Base-by-base conservation (phyloP, 805 yeast species). In the Priceomyces medius region DNA sequence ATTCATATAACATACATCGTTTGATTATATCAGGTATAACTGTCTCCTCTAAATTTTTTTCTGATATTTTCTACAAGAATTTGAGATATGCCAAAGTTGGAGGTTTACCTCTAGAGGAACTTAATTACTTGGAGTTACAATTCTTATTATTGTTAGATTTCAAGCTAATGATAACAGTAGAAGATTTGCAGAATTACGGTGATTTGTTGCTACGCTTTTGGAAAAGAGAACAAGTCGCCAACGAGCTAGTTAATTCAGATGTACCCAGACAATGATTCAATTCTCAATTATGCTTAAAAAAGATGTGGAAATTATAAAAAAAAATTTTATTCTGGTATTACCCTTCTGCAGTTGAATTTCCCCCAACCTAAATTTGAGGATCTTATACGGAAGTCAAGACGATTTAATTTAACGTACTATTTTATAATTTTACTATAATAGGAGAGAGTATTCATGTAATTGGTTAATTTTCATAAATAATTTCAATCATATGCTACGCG, bases 31-130 rank as follows among this genome's bases (percentile, higher is more conserved):
- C 96, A 9, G 98, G 97, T 3, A 84, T 93, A 45, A 91, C 99
- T 0, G 97, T 93, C 19, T 88, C 96, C 20, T 85, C 96, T 28
- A 93, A 93, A 68, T 91, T 91, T 62, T 90, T 90, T 62, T 83
- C 91, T 54, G 98, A 91, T 64, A 88, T 90, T 37, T 91, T 90
- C 57, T 91, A 91, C 73, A 91, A 91, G 58, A 91, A 91, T 61
- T 81, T 93, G 41, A 77, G 98, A 48, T 91, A 91, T 61, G 97
- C 97, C 8, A 87, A 90, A 61, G 93, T 91, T 33, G 98, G 98
- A 4, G 98, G 98, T 0, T 73, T 91, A 41, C 96, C 97, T 6
- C 73, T 89, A 43, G 96, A 88, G 42, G 99, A 93, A 61, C 74
- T 93, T 59, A 93, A 93, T 59, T 90, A 87, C 63, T 71, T 93